Base-by-base conservation (phyloP, 371 early-diverging fungal species). In the Mucor circinelloides region DNA sequence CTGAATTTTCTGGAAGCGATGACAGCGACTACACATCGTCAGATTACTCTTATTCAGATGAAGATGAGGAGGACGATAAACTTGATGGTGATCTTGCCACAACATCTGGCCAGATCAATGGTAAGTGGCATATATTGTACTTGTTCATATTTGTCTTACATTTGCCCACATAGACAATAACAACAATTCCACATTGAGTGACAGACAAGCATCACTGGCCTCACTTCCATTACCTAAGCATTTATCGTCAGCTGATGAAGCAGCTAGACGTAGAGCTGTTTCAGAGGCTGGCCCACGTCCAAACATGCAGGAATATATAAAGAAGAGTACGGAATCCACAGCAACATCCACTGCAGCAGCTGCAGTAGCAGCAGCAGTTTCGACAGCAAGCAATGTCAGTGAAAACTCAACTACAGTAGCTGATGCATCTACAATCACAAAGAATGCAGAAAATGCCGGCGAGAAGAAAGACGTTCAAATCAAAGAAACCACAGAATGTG, bases 401-500 rank as follows among this genome's bases (percentile, higher is more conserved):
- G 52, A 52, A 21, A 50, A 50, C 12, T 50, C 54, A 42, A 12
- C 27, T 23, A 27, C 50, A 9, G 50, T 13, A 2, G 28, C 42
- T 7, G 38, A 31, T 15, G 63, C 63, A 1, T 40, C 58, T 36
- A 57, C 17, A 10, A 60, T 23, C 23, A 12, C 46, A 3, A 13
- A 54, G 13, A 60, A 31, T 21, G 36, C 15, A 21, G 65, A 34
- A n/a, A 40, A 57, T 50, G 57, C 4, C 55, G 12, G n/a, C 0
- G 31, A 48, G 54, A 50, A 63, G 5, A 36, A n/a, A 34, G 54
- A 34, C 28, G 34, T 38, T 36, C 80, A 77, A 19, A 38, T 56
- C n/a, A 56, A 71, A 3, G 74, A 75, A 40, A 69, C 72, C 34
- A 83, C 83, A 4, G 72, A 76, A 8, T 89, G 89, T 59, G 77